Percentiles rank a stretch among this genome's conserved stretches.
Evolutionary conservation across 116 monocot genomes (phyloP).

Genomic region (Dioscorea cayenensis): DNA sequence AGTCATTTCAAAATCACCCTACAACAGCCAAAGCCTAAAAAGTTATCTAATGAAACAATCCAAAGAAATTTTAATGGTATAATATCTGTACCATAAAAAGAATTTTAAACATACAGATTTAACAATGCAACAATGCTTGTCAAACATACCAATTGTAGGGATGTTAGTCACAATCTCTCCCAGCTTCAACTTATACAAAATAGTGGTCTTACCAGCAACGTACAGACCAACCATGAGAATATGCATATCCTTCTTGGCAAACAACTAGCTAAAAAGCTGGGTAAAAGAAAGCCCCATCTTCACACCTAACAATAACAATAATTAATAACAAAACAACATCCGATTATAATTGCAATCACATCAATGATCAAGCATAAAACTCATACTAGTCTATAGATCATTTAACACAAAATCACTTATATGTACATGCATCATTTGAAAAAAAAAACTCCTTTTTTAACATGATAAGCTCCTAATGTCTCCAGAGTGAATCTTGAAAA

Average conservation of each 20-base stretch:
- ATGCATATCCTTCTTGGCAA: constrained; percentile 51
- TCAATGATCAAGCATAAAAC: not conserved
- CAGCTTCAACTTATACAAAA: constrained; percentile 48
- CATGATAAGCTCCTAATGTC: no score
- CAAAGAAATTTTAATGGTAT: no score
- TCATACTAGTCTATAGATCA: no score
- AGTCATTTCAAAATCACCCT: no score
- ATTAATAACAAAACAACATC: not conserved
- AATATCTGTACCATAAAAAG: no score
- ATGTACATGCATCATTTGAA: no score
- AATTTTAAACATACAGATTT: no score
- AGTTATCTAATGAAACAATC: no score
- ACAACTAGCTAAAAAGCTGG: constrained; percentile 41
- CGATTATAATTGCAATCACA: not conserved
- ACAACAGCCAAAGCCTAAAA: no score
- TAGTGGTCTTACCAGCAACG: constrained; percentile 50
- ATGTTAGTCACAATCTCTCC: constrained; percentile 53
- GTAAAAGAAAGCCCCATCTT: constrained; percentile 49
- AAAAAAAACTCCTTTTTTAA: no score
- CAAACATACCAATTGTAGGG: constrained; percentile 33
- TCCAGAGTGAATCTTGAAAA: no score
- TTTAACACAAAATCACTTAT: no score
- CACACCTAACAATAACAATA: not conserved
- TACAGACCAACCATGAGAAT: constrained; percentile 58
- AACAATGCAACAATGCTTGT: not conserved